Evolutionary conservation across 2,329 filamentous ascomycete species (phyloP), one percentile per base, ranked within the genome.

Genomic region (Sordariomycetes sp.): DNA sequence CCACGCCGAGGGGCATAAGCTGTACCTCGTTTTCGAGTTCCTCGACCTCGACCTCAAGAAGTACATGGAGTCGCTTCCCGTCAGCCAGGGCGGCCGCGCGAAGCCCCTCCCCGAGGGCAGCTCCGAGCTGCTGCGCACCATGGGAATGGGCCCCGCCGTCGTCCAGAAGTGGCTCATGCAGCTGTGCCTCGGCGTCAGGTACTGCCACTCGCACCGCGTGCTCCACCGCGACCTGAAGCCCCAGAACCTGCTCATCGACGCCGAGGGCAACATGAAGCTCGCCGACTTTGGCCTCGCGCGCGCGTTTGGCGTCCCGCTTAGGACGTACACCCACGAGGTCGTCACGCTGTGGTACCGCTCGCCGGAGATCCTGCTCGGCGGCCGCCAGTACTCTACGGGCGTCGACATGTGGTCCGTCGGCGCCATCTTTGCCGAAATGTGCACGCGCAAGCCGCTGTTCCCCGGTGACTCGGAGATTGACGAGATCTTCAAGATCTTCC

Each of bases 381-480:
- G 90, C 58, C 85, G 90, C 56, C 90, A 95, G 70, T 96, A 96
- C 74, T 94, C 89, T 15, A 96, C 90, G 15, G 90, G 90, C 58
- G 90, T 96, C 50, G 90, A 96, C 67, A 96, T 96, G 88, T 96
- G 90, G 90, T 94, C 89, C 35, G 85, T 91, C 54, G 90, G 90
- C 61, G 94, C 90, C 70, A 96, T 96, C 71, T 95, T 96, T 70
- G 90, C 91, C 10, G 90, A 96, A 72, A 96, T 96, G 91, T 95
- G 89, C 72, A 96, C 90, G 1, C 83, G 89, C 65, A 95, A 95
- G 73, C 90, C 90, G 5, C 77, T 96, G 51, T 96, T 96, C 76
- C 90, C 90, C 13, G 90, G 90, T 59, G 90, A 96, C 69, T 94
- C 89, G 86, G 71, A 74, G 56, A 73, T 73, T 66, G 72, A 74